A percentile compares a stretch with the other conserved stretches of the same genome.
Evolutionary conservation across 2,329 filamentous ascomycete genomes (phyloP).

Genomic region (Ambrosiella xylebori): DNA sequence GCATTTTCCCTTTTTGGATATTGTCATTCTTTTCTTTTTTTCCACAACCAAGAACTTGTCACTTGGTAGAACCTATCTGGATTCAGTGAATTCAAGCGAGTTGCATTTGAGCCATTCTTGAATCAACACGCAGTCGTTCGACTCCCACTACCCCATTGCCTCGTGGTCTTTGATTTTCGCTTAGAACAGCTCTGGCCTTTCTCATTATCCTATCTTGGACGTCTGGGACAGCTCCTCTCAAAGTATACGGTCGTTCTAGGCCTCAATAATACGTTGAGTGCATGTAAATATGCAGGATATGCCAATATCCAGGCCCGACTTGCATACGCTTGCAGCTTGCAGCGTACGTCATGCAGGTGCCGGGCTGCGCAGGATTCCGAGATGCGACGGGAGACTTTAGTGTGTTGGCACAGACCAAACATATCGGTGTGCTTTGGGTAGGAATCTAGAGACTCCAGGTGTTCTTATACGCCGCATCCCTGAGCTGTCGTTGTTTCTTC

Average conservation of each 20-base stretch:
- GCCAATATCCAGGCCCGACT: neutral
- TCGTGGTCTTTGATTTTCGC: too few relatives aligned
- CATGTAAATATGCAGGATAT: neutral
- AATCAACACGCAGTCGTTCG: too few relatives aligned
- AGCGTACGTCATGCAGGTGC: neutral
- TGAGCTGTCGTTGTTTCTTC: neutral
- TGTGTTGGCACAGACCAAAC: neutral
- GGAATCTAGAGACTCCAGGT: neutral
- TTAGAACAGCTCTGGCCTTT: neutral
- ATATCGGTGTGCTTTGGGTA: neutral
- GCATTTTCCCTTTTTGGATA: neutral
- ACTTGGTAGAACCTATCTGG: neutral
- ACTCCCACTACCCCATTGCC: too few relatives aligned
- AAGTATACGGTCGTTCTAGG: neutral
- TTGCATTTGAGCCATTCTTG: neutral
- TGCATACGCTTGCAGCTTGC: neutral
- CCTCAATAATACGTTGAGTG: slow-evolving; percentile 4
- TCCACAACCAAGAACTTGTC: neutral
- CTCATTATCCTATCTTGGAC: neutral
- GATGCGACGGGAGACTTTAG: neutral
- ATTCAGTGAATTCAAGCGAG: neutral
- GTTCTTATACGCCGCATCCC: neutral
- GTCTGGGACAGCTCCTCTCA: neutral
- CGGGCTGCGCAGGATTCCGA: neutral
- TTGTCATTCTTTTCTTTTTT: neutral